A percentile compares a stretch with the other conserved stretches of the same genome.
Conservation (phyloP, 2,329 filamentous ascomycete genomes). For the Diaporthe vaccinii region DNA sequence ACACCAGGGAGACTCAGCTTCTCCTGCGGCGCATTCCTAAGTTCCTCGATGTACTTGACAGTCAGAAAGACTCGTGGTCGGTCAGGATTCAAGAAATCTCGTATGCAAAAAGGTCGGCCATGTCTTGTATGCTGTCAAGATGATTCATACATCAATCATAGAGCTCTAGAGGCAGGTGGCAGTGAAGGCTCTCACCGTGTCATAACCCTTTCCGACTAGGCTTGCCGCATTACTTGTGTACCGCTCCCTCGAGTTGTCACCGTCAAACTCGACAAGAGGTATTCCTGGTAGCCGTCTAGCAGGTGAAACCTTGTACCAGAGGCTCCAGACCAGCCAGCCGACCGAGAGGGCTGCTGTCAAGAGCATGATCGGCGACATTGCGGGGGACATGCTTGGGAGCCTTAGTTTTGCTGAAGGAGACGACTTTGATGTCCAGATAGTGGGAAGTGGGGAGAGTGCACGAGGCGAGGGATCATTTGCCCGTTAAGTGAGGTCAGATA, state of each 20-base stretch:
- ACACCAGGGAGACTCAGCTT: constrained; percentile 12
- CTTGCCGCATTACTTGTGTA: constrained; percentile 9
- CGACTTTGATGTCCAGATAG: not conserved
- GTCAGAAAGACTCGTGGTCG: constrained; percentile 26
- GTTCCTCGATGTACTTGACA: constrained; percentile 22
- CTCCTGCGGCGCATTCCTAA: constrained; percentile 26
- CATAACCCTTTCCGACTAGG: constrained; percentile 16
- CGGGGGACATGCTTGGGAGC: not conserved
- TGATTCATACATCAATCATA: not conserved
- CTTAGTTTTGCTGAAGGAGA: too few species aligned
- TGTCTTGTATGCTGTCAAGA: not conserved
- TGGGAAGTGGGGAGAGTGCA: not conserved
- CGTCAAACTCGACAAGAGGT: constrained; percentile 26
- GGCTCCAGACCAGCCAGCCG: not conserved
- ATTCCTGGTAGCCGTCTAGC: not conserved
- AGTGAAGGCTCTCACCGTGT: not conserved
- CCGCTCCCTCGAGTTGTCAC: not conserved
- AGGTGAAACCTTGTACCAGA: not conserved
- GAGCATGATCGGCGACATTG: not conserved
- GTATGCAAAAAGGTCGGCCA: constrained; percentile 9
- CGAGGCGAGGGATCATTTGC: not conserved
- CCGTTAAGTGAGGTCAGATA: not conserved
- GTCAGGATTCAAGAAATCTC: constrained; percentile 4
- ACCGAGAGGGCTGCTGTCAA: not conserved
- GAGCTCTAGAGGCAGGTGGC: too few species aligned